phyloP scores from a whole-genome alignment of 2,329 filamentous ascomycete species.

The Byssothecium circinans region DNA sequence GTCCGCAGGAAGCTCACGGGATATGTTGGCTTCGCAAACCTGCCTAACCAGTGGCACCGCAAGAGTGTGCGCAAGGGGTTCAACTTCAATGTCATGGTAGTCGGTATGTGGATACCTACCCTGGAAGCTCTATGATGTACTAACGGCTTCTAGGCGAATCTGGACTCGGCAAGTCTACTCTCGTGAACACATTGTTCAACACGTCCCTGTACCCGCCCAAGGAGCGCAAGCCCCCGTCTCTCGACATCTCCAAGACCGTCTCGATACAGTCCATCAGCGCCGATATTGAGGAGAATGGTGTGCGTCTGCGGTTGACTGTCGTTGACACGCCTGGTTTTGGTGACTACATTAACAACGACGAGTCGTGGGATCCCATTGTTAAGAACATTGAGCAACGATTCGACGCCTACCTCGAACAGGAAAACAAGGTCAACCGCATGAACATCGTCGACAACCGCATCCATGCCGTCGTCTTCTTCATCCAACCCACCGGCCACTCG shows the following conservation, averaged over 20 bases:
- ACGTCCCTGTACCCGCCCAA: slow-evolving; percentile 97
- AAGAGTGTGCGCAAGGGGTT: slow-evolving; percentile 99
- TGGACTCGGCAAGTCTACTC: slow-evolving; percentile 96
- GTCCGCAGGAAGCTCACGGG: slow-evolving; percentile 97
- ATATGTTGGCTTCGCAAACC: slow-evolving; percentile 97
- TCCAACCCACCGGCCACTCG: slow-evolving; percentile 97
- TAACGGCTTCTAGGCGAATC: slow-evolving; percentile 76
- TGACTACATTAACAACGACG: slow-evolving; percentile 99
- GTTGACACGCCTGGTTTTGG: slow-evolving; percentile 98
- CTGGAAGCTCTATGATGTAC: neutral
- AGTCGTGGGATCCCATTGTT: slow-evolving; percentile 98
- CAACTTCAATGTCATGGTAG: slow-evolving; percentile 99
- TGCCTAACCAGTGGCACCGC: slow-evolving; percentile 99
- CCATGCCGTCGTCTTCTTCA: slow-evolving; percentile 99
- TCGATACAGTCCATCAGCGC: slow-evolving; percentile 58
- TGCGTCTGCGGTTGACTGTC: slow-evolving; percentile 92
- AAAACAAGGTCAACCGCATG: slow-evolving; percentile 99
- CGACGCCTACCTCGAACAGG: slow-evolving; percentile 95
- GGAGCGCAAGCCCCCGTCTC: slow-evolving; percentile 95
- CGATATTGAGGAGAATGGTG: slow-evolving; percentile 93
- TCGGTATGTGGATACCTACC: slow-evolving; percentile 69
- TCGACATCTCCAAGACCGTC: slow-evolving; percentile 89
- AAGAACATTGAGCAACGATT: slow-evolving; percentile 99
- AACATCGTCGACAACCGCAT: slow-evolving; percentile 99
- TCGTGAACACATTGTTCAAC: slow-evolving; percentile 99